Percentiles rank a stretch among this genome's conserved stretches.
Conservation (phyloP, 352 stramenopile genomes). For the Pilasporangium apinafurcum region DNA sequence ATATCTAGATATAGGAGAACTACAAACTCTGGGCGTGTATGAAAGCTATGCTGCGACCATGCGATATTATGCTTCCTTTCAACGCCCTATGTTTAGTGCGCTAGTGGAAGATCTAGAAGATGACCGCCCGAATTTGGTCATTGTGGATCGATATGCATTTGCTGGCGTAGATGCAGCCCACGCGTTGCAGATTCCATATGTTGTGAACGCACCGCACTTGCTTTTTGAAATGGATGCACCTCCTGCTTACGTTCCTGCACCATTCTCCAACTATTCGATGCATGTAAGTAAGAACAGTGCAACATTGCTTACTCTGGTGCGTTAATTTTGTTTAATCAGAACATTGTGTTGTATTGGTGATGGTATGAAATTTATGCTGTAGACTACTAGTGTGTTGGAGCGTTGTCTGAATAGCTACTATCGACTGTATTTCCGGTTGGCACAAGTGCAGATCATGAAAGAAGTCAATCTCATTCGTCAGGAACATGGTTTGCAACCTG, state of each 20-base stretch:
- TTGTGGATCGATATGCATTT: conserved; percentile 82
- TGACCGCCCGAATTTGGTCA: conserved; percentile 56
- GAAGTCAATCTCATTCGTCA: conserved; percentile 54
- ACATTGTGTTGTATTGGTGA: conserved; percentile 3
- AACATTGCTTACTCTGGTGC: neutral
- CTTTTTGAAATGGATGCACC: conserved; percentile 83
- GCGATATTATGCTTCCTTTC: conserved; percentile 73
- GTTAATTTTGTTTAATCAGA: neutral
- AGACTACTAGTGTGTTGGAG: conserved; percentile 69
- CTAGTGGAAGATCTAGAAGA: conserved; percentile 57
- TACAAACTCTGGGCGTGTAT: conserved; percentile 40
- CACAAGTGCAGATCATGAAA: conserved; percentile 51
- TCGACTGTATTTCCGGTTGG: conserved; percentile 65
- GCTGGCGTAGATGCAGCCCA: conserved; percentile 67
- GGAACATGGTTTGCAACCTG: conserved; percentile 38
- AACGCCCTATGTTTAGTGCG: conserved; percentile 61
- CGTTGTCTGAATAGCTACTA: conserved; percentile 77
- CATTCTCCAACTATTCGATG: conserved; percentile 79
- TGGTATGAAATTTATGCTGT: too few species aligned
- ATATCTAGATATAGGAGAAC: conserved; percentile 18
- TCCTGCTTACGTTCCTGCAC: conserved; percentile 69
- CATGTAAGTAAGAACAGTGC: conserved; percentile 34
- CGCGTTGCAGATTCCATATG: conserved; percentile 56
- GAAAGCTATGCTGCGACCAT: conserved; percentile 61
- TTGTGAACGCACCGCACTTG: conserved; percentile 77